A percentile compares a stretch with the other conserved stretches of the same genome.
phyloP scores from a whole-genome alignment of 2,329 filamentous ascomycete species.

The Cladosporium sp. region DNA sequence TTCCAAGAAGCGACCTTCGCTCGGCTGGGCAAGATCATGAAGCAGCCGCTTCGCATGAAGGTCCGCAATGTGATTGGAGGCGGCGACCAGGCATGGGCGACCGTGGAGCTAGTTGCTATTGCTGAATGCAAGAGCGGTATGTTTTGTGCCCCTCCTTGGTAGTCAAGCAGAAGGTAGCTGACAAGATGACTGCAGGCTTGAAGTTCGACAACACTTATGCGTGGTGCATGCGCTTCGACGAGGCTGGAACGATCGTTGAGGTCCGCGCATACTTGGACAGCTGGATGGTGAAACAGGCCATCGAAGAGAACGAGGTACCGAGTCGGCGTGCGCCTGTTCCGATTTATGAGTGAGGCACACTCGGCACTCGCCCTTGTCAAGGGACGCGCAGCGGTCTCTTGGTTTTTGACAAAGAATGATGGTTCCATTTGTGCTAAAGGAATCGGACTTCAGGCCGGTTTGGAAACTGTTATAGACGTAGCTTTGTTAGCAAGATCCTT shows the following conservation, averaged over 20 bases:
- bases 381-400: too few species aligned
- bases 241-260: constrained; percentile 24
- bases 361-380: too few species aligned
- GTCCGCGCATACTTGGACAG: constrained; percentile 21
- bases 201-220: constrained; percentile 22
- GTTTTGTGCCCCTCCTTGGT: constrained; percentile 2
- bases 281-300: constrained; percentile 17
- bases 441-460: too few species aligned
- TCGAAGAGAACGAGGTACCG: constrained; percentile 15
- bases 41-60: constrained; percentile 21
- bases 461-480: too few species aligned
- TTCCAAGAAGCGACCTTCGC: constrained; percentile 15
- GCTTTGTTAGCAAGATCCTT: too few species aligned
- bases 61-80: constrained; percentile 25
- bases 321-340: constrained; percentile 16
- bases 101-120: constrained; percentile 25
- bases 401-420: too few species aligned
- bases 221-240: constrained; percentile 26
- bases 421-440: too few species aligned
- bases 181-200: constrained; percentile 13
- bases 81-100: constrained; percentile 25
- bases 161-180: background rate
- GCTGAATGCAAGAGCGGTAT: constrained; percentile 26
- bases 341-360: too few species aligned
- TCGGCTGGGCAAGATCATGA: constrained; percentile 17